Evolutionary conservation across 1,284 basidiomycete genomes (phyloP).

Genomic region (Phellinidium pouzarii): DNA sequence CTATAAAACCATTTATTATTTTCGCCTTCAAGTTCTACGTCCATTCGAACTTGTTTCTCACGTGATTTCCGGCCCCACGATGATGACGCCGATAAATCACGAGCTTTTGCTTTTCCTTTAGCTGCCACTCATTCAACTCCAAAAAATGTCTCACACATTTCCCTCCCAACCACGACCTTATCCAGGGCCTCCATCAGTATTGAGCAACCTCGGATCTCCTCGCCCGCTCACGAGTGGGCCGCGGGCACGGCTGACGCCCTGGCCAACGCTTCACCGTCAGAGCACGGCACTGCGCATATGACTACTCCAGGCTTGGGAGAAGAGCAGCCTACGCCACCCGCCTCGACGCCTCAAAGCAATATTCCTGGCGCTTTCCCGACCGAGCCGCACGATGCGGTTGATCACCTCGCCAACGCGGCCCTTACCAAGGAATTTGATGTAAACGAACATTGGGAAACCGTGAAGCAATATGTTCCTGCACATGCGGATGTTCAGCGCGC

Average conservation of each 20-base stretch:
- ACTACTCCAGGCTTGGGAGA: background rate
- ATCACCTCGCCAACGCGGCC: background rate
- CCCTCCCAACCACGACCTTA: too few species aligned
- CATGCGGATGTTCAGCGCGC: background rate
- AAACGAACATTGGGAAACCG: background rate
- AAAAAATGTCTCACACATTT: too few species aligned
- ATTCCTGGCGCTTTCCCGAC: background rate
- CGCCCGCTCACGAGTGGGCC: background rate
- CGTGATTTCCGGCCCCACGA: too few species aligned
- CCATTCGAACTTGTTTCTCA: too few species aligned
- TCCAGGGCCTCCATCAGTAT: background rate
- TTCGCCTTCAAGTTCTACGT: too few species aligned
- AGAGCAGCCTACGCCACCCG: background rate
- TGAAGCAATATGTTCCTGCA: background rate
- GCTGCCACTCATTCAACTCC: too few species aligned
- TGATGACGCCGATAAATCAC: too few species aligned
- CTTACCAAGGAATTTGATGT: background rate
- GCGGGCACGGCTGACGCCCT: background rate
- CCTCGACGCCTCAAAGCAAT: background rate
- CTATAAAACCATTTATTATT: too few species aligned
- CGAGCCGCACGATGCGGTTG: background rate
- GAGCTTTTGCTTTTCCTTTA: too few species aligned
- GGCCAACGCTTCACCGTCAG: background rate
- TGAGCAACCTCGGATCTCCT: background rate
- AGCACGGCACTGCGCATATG: background rate